Base-by-base conservation (phyloP, 108 stramenopile genomes). In the Stephanodiscus triporus region DNA sequence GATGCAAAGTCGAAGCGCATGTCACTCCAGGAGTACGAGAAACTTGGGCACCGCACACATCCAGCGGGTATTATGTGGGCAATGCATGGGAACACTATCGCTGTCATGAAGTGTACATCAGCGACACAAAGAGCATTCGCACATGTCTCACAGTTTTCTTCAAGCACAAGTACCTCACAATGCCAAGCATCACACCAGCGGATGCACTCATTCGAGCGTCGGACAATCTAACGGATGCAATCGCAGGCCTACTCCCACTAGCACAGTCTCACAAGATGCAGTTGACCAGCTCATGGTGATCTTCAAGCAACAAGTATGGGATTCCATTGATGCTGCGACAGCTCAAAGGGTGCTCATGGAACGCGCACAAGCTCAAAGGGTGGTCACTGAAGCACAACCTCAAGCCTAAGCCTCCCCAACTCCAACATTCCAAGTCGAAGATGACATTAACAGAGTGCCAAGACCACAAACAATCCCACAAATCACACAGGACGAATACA, bases 121-220 rank as follows among this genome's bases (percentile, higher is more conserved):
- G 2, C 5, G 32, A 34, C 32, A 34, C 32, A 2, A 34, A 5
- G 5, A 2, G 5, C 32, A 34, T 5, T 4, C 32, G 32, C 2
- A 34, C 5, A 5, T 34, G 32, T 5, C 2, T 2, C 5, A 4
- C 32, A 34, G 32, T 34, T 4, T 34, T 34, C 32, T 34, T 34
- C 32, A 34, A 34, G 32, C n/a, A 23, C 19, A 55, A 55, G 23
- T 19, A 55, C 20, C n/a, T 55, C 20, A 55, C 70, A 36, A 38
- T 62, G 38, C 61, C 61, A 30, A 6, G 30, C n/a, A 19, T 62
- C 1, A 62, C 61, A 38, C 2, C 23, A 37, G 47, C 45, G 23
- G 72, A 72, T 51, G 62, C 62, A 63, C 59, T 72, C 30, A 49
- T 51, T 1, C 32, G 63, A 53, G 72, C 72, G 22, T 16, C 36